These are phyloP conservation scores for Marasmius oreades DNA, from an alignment of 1,284 basidiomycete genomes.

Conservation along the genomic window DNA sequence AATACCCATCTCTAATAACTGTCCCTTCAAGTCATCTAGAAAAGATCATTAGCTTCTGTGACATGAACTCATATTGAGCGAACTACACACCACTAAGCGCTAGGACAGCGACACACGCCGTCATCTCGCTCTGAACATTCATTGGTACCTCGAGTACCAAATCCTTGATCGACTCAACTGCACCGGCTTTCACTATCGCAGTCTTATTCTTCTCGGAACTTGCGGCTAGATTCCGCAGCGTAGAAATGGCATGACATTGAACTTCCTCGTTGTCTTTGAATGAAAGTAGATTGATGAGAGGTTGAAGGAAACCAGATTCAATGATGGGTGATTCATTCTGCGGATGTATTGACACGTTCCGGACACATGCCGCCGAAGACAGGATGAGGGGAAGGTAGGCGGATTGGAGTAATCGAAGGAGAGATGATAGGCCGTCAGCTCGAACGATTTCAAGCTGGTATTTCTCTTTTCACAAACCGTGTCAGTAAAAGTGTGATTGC, in stretches of 20 bases:
- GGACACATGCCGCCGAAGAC: slow-evolving; percentile 97
- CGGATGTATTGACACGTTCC: slow-evolving; percentile 99
- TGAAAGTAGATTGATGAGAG: slow-evolving; percentile 92
- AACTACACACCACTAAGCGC: slow-evolving; percentile 77
- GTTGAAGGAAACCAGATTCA: slow-evolving; percentile 95
- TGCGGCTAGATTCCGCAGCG: slow-evolving; percentile 93
- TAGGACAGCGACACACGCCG: slow-evolving; percentile 94
- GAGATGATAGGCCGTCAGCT: slow-evolving; percentile 88
- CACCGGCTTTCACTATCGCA: slow-evolving; percentile 97
- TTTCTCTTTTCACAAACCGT: slow-evolving; percentile 68
- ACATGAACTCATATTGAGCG: background rate
- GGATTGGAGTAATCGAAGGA: slow-evolving; percentile 93
- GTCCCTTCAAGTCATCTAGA: slow-evolving; percentile 90
- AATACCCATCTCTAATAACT: slow-evolving; percentile 96
- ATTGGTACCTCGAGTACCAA: slow-evolving; percentile 93
- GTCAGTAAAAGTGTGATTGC: background rate
- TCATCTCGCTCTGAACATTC: slow-evolving; percentile 99
- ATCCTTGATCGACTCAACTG: slow-evolving; percentile 98
- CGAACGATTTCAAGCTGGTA: slow-evolving; percentile 99
- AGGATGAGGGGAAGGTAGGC: slow-evolving; percentile 99
- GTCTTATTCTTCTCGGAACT: slow-evolving; percentile 99
- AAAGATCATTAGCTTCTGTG: slow-evolving; percentile 7
- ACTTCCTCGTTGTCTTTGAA: slow-evolving; percentile 99
- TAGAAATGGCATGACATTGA: slow-evolving; percentile 99
- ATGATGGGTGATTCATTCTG: slow-evolving; percentile 99